Evolutionary conservation across 257 asterid species (phyloP).

Genomic region (Solanum chmielewskii): DNA sequence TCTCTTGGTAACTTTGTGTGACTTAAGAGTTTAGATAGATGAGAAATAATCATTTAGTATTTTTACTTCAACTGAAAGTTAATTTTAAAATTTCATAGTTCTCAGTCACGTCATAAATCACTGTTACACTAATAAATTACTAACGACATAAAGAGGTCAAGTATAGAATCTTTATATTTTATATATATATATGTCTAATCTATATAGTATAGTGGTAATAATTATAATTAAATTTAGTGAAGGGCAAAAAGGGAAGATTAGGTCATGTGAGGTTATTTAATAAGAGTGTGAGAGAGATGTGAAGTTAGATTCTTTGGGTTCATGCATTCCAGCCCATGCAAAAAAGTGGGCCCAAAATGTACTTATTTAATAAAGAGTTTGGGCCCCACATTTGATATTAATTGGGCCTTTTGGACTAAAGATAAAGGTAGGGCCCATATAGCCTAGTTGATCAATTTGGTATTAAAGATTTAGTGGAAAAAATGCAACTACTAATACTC

Average conservation of each 20-base stretch:
- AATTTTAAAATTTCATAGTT: neutral
- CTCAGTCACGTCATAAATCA: neutral
- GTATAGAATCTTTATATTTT: neutral
- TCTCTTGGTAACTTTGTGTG: neutral
- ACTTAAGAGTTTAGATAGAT: neutral
- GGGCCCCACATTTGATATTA: neutral
- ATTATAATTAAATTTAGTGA: neutral
- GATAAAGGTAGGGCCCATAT: neutral
- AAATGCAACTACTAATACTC: neutral
- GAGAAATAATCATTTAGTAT: too few species aligned
- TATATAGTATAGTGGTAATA: neutral
- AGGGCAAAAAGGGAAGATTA: neutral
- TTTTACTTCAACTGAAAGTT: neutral
- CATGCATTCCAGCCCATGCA: constrained; percentile 18
- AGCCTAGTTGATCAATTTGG: neutral
- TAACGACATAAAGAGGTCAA: neutral
- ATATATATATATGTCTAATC: neutral
- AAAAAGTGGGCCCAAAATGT: neutral
- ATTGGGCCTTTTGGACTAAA: neutral
- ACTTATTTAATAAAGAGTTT: neutral
- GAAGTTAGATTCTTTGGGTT: neutral
- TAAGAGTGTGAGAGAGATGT: neutral
- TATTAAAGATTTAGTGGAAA: neutral
- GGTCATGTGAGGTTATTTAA: neutral
- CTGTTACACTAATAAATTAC: too few species aligned